phyloP scores from a whole-genome alignment of 345 rosid genomes.

The Clarkia xantiana region DNA sequence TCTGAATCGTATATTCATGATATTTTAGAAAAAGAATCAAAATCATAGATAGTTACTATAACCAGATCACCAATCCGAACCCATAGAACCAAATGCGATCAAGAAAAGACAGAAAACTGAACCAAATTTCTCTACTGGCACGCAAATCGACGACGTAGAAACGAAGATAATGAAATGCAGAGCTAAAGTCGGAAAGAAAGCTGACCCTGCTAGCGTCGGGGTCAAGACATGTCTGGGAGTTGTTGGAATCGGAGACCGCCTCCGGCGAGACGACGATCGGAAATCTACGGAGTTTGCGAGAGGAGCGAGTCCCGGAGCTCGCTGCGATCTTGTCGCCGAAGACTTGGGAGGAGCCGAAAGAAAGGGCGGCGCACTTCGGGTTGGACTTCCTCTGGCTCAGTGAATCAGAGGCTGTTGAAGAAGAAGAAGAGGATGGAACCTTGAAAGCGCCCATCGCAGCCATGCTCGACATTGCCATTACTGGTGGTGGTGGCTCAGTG shows the following conservation, averaged over 20 bases:
- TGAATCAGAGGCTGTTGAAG: slow-evolving; percentile 10
- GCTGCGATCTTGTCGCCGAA: slow-evolving; percentile 29
- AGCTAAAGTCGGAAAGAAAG: neutral
- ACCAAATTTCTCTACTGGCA: too few species aligned
- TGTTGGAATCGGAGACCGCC: slow-evolving; percentile 82
- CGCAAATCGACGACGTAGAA: too few species aligned
- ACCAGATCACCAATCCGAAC: too few species aligned
- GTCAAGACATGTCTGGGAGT: slow-evolving; percentile 90
- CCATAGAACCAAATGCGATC: too few species aligned
- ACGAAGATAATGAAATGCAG: neutral
- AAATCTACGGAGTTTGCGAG: slow-evolving; percentile 11
- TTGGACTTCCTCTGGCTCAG: slow-evolving; percentile 8
- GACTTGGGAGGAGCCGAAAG: slow-evolving; percentile 26
- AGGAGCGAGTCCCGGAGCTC: slow-evolving; percentile 1
- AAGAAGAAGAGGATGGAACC: slow-evolving; percentile 15
- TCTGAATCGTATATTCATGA: too few species aligned
- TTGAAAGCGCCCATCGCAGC: slow-evolving; percentile 27
- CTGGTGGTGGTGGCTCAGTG: neutral
- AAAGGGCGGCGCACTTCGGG: neutral
- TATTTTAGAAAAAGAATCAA: too few species aligned
- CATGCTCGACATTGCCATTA: slow-evolving; percentile 32
- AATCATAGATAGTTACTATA: too few species aligned
- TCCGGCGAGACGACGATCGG: slow-evolving; percentile 51
- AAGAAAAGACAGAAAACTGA: too few species aligned
- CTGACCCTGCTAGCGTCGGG: slow-evolving; percentile 95